Base-by-base conservation (phyloP, 2,329 filamentous ascomycete species). In the Macroventuria anomochaeta region DNA sequence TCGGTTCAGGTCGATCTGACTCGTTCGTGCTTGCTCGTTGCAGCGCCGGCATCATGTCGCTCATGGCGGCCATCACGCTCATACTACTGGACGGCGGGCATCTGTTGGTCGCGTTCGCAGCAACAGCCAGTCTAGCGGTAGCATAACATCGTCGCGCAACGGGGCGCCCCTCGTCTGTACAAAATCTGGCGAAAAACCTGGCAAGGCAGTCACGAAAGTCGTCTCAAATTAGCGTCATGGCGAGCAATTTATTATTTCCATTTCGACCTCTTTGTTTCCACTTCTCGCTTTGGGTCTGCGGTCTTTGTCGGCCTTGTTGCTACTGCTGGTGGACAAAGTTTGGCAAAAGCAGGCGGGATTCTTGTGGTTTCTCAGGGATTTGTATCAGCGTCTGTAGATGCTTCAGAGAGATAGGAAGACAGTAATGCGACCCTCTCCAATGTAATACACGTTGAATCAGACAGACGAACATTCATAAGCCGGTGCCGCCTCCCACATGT, bases 1-100 rank as follows among this genome's bases (percentile, higher is more conserved):
- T 67, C 61, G 65, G 62, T 70, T 70, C 59, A 67, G 68, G 65
- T 68, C 70, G 67, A 72, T 73, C 72, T 75, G 70, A 74, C 72
- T 67, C 68, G 64, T 72, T 61, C 68, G 65, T 73, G 68, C 63
- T 73, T 72, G 68, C 66, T 61, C 56, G 58, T 58, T 72, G 67
- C 67, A 75, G 72, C 72, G 70, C 61, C 72, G 70, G 58, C 69
- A 75, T 51, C 68, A 66, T 59, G 66, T 72, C 63, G 66, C 68
- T 55, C 67, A 71, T 60, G 72, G 71, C 61, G 70, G 73, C 54
- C 63, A 69, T 58, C 66, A 69, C 55, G 58, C 60, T 56, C 63
- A 61, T 40, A 63, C 65, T 25, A 65, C 70, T 53, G 58, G 63
- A 55, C 68, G 71, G 48, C 70, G 72, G 57, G 60, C 64, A 47